Evolutionary conservation across 1,139 yeast species (phyloP), one percentile per base, ranked within the genome.

Genomic region (Pichia sp.): DNA sequence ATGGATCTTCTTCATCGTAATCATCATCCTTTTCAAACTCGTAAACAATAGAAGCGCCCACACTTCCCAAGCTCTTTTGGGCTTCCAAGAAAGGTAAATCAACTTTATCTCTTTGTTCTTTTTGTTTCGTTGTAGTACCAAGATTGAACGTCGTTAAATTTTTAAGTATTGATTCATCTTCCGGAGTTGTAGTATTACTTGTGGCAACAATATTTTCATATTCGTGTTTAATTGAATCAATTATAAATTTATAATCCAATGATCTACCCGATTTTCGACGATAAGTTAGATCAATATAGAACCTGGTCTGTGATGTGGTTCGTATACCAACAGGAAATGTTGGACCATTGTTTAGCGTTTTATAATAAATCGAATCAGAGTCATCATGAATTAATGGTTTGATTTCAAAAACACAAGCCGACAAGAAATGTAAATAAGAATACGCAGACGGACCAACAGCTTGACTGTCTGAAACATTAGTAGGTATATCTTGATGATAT

Each of bases 1-100:
- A 90, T 0, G 97, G 97, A 65, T 92, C 98, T 57, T 92, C 97
- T 65, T 92, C 97, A 62, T 92, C 97, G 58, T 89, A 90, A 63
- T 90, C 97, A 63, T 90, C 84, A 56, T 79, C 84, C 58, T 78
- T 78, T 45, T 67, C 71, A 48, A 81, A 90, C 62, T 90, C 94
- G 62, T 90, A 92, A 13, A 92, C 95, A 59, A 92, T 90, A 1
- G 98, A 97, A 37, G 96, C 95, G 42, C 65, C 66, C 27, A 92
- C 87, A 30, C 73, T 68, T 4, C 89, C 94, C 51, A 85, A 71
- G 26, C 76, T 74, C 45, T 76, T 72, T 63, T 90, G 97, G 0
- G 97, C 97, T 58, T 85, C 86, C 71, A 90, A 69, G 62, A 74
- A 92, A 16, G 98, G 98, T 53, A 92, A 70, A 43, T 85, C 95